phyloP scores from a whole-genome alignment of 768 basidiomycete species.

The Mycena latifolia region DNA sequence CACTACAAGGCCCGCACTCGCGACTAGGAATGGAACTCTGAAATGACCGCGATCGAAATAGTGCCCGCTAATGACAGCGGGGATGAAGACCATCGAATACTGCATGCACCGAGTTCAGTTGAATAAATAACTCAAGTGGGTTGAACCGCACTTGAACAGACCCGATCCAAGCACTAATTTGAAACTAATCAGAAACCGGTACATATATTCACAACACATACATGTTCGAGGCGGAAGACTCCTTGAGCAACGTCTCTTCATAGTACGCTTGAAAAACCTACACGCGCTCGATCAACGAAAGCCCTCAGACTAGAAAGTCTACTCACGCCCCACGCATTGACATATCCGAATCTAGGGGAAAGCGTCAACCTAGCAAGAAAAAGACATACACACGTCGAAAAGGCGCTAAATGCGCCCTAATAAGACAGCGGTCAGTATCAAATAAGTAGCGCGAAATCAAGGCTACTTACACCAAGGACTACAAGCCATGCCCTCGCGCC shows the following conservation, averaged over 20 bases:
- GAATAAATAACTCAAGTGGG: not conserved
- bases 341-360: constrained; percentile 31
- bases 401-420: constrained; percentile 28
- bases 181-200: not conserved
- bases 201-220: constrained; percentile 45
- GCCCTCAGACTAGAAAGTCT: not conserved
- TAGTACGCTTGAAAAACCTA: constrained; percentile 79
- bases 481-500: constrained; percentile 31
- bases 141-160: constrained; percentile 69
- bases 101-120: constrained; percentile 40
- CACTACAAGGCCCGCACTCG: constrained; percentile 64
- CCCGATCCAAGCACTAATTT: constrained; percentile 81
- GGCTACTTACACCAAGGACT: constrained; percentile 28
- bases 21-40: constrained; percentile 59
- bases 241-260: constrained; percentile 62
- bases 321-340: constrained; percentile 32
- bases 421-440: not conserved
- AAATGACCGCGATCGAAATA: constrained; percentile 83
- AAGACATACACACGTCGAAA: constrained; percentile 31
- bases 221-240: constrained; percentile 74
- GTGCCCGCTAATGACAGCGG: constrained; percentile 74
- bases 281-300: not conserved
- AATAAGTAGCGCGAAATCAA: no score
- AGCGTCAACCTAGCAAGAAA: constrained; percentile 4
- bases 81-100: constrained; percentile 75